These are phyloP conservation scores for Nannochloris sp. DNA, from an alignment of 139 green algal genomes.

Conservation along the genomic window DNA sequence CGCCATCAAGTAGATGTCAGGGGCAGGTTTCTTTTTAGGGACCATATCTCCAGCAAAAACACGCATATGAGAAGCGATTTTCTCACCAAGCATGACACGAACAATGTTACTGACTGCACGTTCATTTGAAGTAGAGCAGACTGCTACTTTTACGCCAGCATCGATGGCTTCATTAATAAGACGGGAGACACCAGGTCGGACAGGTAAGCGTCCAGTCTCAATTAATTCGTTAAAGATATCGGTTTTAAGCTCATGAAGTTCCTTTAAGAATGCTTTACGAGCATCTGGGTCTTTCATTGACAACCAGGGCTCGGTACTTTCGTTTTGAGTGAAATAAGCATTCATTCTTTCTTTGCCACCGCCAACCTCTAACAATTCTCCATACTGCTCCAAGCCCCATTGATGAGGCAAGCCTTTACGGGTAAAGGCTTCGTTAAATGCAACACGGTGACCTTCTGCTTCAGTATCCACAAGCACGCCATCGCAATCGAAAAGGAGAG, in stretches of 20 bases:
- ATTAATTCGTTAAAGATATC: conserved; percentile 94
- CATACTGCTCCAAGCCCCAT: conserved; percentile 91
- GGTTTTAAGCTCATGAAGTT: conserved; percentile 92
- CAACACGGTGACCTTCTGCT: conserved; percentile 59
- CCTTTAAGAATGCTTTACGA: conserved; percentile 65
- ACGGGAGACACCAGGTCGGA: conserved; percentile 83
- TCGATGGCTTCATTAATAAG: conserved; percentile 77
- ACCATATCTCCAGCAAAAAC: conserved; percentile 86
- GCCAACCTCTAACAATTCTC: conserved; percentile 89
- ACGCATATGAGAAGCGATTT: conserved; percentile 59
- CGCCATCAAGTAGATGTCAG: conserved; percentile 91
- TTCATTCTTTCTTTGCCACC: conserved; percentile 99
- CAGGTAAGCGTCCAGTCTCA: conserved; percentile 74
- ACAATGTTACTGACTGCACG: conserved; percentile 91
- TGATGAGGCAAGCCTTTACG: conserved; percentile 68
- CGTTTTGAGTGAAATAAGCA: conserved; percentile 72
- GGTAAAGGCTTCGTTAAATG: conserved; percentile 94
- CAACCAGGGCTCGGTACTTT: conserved; percentile 27
- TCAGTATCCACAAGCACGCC: conserved; percentile 96
- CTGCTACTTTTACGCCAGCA: conserved; percentile 79
- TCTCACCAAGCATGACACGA: conserved; percentile 64
- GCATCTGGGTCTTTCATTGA: conserved; percentile 26
- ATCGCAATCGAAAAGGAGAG: conserved; percentile 91
- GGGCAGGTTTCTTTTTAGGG: conserved; percentile 95
- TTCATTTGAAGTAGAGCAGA: conserved; percentile 98